Evolutionary conservation across 192 early-diverging fungal species (phyloP), one percentile per base, ranked within the genome.

Genomic region (Spizellomyces punctatus): DNA sequence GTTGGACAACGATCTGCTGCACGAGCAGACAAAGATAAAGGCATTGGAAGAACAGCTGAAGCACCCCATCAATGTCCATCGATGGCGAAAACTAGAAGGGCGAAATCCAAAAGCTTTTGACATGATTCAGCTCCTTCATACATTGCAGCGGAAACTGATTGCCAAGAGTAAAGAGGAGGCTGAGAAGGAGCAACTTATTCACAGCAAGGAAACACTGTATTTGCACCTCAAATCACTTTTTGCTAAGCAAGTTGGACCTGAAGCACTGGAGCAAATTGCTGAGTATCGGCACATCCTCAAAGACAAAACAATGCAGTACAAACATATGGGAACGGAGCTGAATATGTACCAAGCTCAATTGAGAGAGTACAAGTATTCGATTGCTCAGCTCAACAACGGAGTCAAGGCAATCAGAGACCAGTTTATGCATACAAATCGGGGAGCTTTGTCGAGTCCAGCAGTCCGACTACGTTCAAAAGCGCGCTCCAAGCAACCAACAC

Each of bases 61-160:
- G 66, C 82, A 89, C 48, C 86, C 85, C 41, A 79, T 89, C 60
- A 89, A 89, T 71, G 85, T 89, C 8, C 88, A 89, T 64, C 74
- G 88, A 14, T 89, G 88, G 88, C 63, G 88, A 44, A 85, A 87
- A 62, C 71, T 89, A n/a, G 86, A 88, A 58, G 85, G 85, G 8
- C 73, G 70, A n/a, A 82, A 86, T 52, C 88, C 88, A 27, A 79
- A 89, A 64, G 82, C 79, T 4, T 86, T 76, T 48, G 82, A 83
- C 56, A 79, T 87, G 78, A 74, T 89, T 47, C 84, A 85, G 71
- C 67, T 89, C 9, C 76, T 85, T 17, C 88, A 89, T 55, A 78
- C 81, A 46, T 73, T 89, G 43, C 88, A 89, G 67, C 81, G 78
- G 72, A 85, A 86, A 63, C 75, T 87, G 54, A 89, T 89, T 55